Evolutionary conservation across 2,329 filamentous ascomycete genomes (phyloP), one percentile per base, ranked within the genome.

Genomic region (Pestalotiopsis sp.): DNA sequence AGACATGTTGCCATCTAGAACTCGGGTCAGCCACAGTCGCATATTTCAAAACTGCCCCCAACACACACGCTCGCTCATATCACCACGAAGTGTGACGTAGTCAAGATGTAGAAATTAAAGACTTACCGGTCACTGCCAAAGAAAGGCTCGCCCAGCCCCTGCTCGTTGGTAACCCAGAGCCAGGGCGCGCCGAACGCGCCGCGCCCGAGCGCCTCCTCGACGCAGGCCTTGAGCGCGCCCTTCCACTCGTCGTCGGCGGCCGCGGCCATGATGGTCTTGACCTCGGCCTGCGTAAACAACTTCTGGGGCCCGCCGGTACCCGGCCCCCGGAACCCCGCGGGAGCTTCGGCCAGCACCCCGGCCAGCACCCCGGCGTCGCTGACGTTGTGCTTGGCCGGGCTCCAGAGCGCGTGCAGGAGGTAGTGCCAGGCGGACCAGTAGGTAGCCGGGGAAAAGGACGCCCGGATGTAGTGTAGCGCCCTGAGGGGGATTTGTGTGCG

Each of bases 131-230:
- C 92, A 79, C 91, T 94, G 2, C 92, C 92, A 79, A 95, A 95
- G 77, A 94, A 93, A 0, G 90, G 88, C 80, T 92, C 90, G 63
- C 84, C 84, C 68, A 84, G 78, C 0, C 90, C 91, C 70, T 85
- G 78, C 1, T 75, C 77, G 73, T 91, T 89, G 20, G 83, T 85
- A 3, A 90, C 92, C 86, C 89, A 90, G 70, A 93, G 83, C 92
- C 93, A 95, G 1, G 93, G 93, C 64, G 89, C 89, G 0, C 93
- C 93, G 78, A 93, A 95, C 0, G 92, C 93, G 0, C 92, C 93
- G 64, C 81, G 82, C 49, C 88, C 86, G 17, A 93, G 78, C 0
- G 88, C 91, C 71, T 85, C 84, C 69, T 88, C 83, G 20, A 92
- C 94, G 58, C 85, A 85, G 4, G 79, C 81, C 69, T 86, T 85